Evolutionary conservation across 2,329 filamentous ascomycete genomes (phyloP).

Genomic region (Sphaceloma murrayae): DNA sequence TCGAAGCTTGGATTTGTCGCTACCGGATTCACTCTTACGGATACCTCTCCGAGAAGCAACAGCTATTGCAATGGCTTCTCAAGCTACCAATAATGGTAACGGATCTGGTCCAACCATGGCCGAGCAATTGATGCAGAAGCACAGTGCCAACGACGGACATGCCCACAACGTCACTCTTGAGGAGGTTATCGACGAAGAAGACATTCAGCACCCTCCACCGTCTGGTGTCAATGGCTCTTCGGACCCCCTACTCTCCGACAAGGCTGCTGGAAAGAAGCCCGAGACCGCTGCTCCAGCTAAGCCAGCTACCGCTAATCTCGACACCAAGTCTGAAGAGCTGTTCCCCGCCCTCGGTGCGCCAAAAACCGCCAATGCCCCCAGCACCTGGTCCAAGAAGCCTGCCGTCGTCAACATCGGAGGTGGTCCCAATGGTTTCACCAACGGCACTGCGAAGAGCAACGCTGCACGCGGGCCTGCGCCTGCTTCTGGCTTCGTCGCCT

Average conservation of each 20-base stretch:
- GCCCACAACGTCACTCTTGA: constrained; percentile 58
- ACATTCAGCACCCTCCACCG: constrained; percentile 49
- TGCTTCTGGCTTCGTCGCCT: constrained; percentile 43
- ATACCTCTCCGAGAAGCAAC: constrained; percentile 12
- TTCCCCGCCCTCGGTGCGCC: constrained; percentile 83
- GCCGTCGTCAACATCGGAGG: constrained; percentile 39
- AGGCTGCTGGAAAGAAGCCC: constrained; percentile 61
- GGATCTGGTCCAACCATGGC: constrained; percentile 31
- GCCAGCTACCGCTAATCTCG: constrained; percentile 42
- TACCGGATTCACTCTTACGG: constrained; percentile 15
- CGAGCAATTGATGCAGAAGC: constrained; percentile 45
- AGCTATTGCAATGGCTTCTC: constrained; percentile 15
- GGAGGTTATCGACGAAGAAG: constrained; percentile 71
- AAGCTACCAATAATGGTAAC: constrained; percentile 15
- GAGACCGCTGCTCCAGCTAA: constrained; percentile 21
- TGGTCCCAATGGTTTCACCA: constrained; percentile 40
- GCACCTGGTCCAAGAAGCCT: constrained; percentile 68
- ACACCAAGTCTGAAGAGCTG: constrained; percentile 79
- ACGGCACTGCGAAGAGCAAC: constrained; percentile 42
- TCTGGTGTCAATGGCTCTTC: constrained; percentile 36
- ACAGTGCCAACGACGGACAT: constrained; percentile 44
- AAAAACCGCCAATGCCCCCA: constrained; percentile 57
- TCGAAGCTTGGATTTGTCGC: constrained; percentile 12
- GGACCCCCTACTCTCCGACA: constrained; percentile 45
- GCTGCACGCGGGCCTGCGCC: constrained; percentile 54